Base-by-base conservation (phyloP, 768 basidiomycete genomes). In the Leccinum sublutescens region DNA sequence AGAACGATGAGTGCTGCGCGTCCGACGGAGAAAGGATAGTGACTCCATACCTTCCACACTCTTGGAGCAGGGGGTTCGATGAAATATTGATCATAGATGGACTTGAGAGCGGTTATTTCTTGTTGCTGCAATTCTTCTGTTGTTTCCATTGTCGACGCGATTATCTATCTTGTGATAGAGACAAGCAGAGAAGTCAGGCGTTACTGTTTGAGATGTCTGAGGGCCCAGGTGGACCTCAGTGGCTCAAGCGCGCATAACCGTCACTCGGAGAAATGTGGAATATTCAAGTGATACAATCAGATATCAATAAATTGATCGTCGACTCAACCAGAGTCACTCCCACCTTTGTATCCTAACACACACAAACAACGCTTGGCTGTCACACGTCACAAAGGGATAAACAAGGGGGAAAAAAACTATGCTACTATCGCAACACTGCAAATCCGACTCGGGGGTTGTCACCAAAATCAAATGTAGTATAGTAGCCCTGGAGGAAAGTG, bases 1-100 rank as follows among this genome's bases (percentile, higher is more conserved):
- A 36, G 15, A 50, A 62, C 50, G 0, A 60, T 63, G 50, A 57
- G 54, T 43, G 29, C 50, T 43, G 40, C n/a, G 34, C 36, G 55
- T 58, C 27, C 25, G 54, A 25, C 49, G 15, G 33, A 29, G 36
- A 50, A 9, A 71, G 75, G 21, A 33, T 9, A 8, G 15, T 5
- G 21, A 55, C 59, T 9, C 17, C 40, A 11, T 40, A 89, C 91
- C 82, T 91, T 93, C 91, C 92, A 94, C 53, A 83, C 91, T 68
- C 84, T 91, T 33, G 88, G 87, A 15, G 89, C 85, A 21, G 86
- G 87, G 56, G 81, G 82, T 66, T 88, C 82, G 25, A 85, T 79
- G 67, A 91, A 93, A 67, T 93, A 86, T 61, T 88, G 82, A 64
- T 80, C 87, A 75, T 89, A 93, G 61, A 93, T 94, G 60, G 90